Evolutionary conservation across 305 asterid species (phyloP).

Genomic region (Solanum hybrid): DNA sequence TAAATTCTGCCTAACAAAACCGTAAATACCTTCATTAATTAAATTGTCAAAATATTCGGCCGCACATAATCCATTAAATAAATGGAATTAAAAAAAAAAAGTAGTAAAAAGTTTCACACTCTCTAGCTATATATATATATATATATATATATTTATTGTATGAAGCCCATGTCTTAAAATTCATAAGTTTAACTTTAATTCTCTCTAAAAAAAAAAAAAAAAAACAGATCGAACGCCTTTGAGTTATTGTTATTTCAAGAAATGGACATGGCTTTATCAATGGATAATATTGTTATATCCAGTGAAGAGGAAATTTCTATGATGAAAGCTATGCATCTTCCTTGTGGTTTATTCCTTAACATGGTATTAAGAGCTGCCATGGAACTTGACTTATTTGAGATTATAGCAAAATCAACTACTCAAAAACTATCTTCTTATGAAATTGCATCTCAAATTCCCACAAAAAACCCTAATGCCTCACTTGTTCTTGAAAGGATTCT

Average conservation of each 20-base stretch:
- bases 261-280: conserved; percentile 9
- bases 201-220: background rate
- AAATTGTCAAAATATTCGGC: background rate
- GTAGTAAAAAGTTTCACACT: background rate
- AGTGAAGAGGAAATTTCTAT: conserved; percentile 7
- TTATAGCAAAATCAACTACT: conserved; percentile 10
- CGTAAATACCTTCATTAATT: background rate
- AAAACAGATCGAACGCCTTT: background rate
- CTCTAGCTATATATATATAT: background rate
- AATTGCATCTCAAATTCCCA: conserved; percentile 12
- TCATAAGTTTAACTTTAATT: background rate
- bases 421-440: conserved; percentile 12
- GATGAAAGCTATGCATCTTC: conserved; percentile 5
- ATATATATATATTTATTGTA: background rate
- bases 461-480: conserved; percentile 13
- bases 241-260: background rate
- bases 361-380: conserved; percentile 14
- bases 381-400: conserved; percentile 13
- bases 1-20: background rate
- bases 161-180: background rate
- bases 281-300: background rate
- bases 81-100: background rate
- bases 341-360: background rate
- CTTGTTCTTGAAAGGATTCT: conserved; percentile 15
- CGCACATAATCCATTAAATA: background rate